Conservation (phyloP, 345 rosid species). For the Physaria fendleri region DNA sequence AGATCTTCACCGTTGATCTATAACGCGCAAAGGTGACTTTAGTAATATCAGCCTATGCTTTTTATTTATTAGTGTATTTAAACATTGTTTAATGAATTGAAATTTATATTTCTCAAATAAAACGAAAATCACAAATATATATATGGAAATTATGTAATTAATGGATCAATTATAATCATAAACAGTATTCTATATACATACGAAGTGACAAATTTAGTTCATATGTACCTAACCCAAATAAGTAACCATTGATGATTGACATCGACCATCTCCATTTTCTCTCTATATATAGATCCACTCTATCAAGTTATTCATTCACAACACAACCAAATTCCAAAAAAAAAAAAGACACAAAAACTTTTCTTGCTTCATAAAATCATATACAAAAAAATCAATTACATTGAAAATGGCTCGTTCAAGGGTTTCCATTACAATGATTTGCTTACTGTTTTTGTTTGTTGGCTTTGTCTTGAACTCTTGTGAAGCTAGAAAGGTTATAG, state of each 20-base stretch:
- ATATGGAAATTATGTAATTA: background rate
- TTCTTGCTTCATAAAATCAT: background rate
- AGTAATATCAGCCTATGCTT: too few species aligned
- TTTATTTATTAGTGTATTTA: too few species aligned
- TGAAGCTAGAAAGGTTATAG: conserved; percentile 17
- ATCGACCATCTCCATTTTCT: background rate
- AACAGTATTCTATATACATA: conserved; percentile 10
- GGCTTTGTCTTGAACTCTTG: conserved; percentile 15
- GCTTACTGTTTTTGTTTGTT: background rate
- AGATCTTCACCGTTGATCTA: too few species aligned
- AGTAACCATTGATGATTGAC: conserved; percentile 14
- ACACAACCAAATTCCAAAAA: background rate
- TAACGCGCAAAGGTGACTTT: too few species aligned
- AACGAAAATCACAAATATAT: too few species aligned
- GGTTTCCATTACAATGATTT: conserved; percentile 5
- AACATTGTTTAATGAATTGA: too few species aligned
- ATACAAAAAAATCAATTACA: background rate
- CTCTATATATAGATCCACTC: conserved; percentile 21
- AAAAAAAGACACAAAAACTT: background rate
- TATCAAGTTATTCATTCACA: conserved; percentile 6
- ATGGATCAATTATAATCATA: conserved; percentile 1
- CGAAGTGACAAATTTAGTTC: conserved; percentile 18
- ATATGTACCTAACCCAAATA: conserved; percentile 30
- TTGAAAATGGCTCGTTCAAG: conserved; percentile 21
- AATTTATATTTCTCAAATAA: too few species aligned